Evolutionary conservation across 345 rosid species (phyloP), one percentile per base, ranked within the genome.

Genomic region (Lepidium sativum): DNA sequence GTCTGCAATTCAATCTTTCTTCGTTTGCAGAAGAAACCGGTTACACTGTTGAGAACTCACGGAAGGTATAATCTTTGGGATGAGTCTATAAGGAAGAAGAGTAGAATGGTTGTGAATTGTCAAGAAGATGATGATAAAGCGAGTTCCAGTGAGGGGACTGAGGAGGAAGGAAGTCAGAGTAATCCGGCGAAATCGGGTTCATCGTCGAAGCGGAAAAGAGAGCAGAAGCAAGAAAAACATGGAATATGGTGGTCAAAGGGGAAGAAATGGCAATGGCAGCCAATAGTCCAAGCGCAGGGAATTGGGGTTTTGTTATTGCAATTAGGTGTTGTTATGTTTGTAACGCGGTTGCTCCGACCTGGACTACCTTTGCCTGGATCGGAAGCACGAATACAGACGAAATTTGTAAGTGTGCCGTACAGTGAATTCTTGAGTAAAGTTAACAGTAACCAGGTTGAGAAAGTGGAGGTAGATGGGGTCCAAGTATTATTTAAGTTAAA

Each of bases 381-480:
- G 6, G 96, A 94, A 73, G 95, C 96, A 0, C 77, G 89, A 33
- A 80, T 79, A 0, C 92, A 81, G 21, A 82, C 91, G 4, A 78
- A 81, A 11, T 77, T 82, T 33, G 56, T 85, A 21, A 82, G 84
- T 33, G 97, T 94, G 4, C 97, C 99, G 15, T 94, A 90, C 69
- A 90, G 99, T 51, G 96, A 86, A 0, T 94, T 94, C 59, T 77
- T 94, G 77, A 80, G 86, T 68, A 91, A 82, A 73, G 86, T 90
- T 47, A 86, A 54, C 20, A 53, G 65, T 20, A 80, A 90, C 65
- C 84, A 79, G 65, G 91, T 94, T 72, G 81, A 82, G 72, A 94
- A 90, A 69, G 99, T 86, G 58, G 99, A 88, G 73, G 92, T 94
- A 0, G 95, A 88, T 75, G 97, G 97, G 0, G 88, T 88, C 34